A percentile compares a stretch with the other conserved stretches of the same genome.
These are phyloP conservation scores for Cladosporium austrohemisphaericum DNA, from an alignment of 2,329 filamentous ascomycete species.

Conservation along the genomic window DNA sequence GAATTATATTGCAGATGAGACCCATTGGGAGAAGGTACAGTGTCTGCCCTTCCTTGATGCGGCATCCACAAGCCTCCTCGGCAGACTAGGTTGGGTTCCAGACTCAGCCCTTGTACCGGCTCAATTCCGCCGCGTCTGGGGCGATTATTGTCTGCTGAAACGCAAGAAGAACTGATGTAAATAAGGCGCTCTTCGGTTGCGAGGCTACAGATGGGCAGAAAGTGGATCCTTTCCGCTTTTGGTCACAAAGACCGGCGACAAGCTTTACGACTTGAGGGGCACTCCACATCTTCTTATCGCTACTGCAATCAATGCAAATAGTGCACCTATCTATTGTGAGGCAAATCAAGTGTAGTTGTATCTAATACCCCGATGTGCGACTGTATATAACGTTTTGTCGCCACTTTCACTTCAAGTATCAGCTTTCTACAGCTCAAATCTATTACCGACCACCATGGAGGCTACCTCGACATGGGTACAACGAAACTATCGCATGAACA, in stretches of 20 bases:
- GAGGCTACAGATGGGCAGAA: background rate
- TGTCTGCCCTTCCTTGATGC: constrained; percentile 81
- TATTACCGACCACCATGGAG: background rate
- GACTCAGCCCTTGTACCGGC: constrained; percentile 65
- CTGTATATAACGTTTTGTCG: background rate
- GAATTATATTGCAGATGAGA: constrained; percentile 68
- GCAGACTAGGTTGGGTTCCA: constrained; percentile 79
- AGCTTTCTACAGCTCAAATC: background rate
- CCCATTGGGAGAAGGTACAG: constrained; percentile 72
- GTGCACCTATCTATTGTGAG: background rate
- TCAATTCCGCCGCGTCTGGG: constrained; percentile 72
- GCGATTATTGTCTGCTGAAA: constrained; percentile 77
- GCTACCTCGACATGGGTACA: constrained; percentile 2
- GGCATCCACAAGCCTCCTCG: constrained; percentile 66
- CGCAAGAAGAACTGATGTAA: constrained; percentile 32
- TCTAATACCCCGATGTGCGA: background rate
- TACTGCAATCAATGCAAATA: constrained; percentile 12
- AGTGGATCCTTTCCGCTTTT: constrained; percentile 9
- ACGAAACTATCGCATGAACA: background rate
- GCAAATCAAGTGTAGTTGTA: too few relatives aligned
- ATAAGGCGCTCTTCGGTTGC: background rate
- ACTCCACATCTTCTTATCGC: constrained; percentile 14
- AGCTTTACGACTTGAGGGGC: constrained; percentile 7
- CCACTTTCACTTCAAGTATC: background rate
- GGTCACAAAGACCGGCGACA: constrained; percentile 9